phyloP scores from a whole-genome alignment of 441 rosid species.

The Populus hybrid region DNA sequence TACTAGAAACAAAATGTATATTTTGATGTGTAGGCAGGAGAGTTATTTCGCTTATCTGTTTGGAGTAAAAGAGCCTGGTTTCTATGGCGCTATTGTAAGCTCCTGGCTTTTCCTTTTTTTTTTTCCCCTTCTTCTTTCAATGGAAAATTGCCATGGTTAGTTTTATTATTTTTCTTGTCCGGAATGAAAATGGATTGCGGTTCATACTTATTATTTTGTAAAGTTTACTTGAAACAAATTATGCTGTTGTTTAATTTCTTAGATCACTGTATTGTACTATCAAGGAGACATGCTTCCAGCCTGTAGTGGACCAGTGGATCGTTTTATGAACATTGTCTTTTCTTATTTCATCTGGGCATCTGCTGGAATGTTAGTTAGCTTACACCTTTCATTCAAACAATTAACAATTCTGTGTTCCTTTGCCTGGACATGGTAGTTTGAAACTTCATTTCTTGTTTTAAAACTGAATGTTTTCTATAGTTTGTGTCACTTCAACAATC shows the following conservation, averaged over 20 bases:
- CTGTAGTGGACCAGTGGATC: neutral
- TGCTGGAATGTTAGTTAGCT: neutral
- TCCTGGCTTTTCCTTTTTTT: neutral
- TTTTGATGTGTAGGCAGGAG: slow-evolving; percentile 60
- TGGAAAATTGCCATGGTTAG: neutral
- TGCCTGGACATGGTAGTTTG: neutral
- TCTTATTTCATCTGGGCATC: neutral
- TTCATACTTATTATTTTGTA: neutral
- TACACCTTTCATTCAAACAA: neutral
- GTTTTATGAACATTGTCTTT: neutral
- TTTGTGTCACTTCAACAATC: neutral
- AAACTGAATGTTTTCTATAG: neutral
- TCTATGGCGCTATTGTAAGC: slow-evolving; percentile 89
- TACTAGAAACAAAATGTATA: neutral
- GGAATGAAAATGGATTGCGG: neutral
- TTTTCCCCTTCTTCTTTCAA: neutral
- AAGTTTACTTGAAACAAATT: neutral
- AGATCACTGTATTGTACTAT: neutral
- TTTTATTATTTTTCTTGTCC: neutral
- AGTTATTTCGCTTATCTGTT: slow-evolving; percentile 90
- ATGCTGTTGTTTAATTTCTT: neutral
- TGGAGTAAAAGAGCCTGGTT: slow-evolving; percentile 82
- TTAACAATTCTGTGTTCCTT: neutral
- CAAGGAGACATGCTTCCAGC: neutral
- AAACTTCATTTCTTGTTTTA: neutral